Conservation (phyloP, 116 monocot species). For the Cymodocea nodosa region DNA sequence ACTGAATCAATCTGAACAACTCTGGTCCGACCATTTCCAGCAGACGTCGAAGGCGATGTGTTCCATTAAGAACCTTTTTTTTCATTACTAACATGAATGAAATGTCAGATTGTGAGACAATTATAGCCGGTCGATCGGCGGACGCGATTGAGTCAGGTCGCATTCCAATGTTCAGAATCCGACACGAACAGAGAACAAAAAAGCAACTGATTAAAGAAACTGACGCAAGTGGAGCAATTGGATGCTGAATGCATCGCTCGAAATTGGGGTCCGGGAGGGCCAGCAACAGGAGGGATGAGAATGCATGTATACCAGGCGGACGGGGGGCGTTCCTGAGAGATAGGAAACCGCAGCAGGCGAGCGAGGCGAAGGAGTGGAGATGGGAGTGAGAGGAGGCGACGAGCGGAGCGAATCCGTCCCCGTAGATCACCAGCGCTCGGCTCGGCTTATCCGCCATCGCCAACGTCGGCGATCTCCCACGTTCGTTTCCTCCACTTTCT, state of each 20-base stretch:
- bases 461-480: background rate
- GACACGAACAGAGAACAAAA: no score
- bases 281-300: background rate
- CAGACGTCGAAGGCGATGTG: no score
- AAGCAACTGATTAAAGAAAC: no score
- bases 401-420: constrained; percentile 50
- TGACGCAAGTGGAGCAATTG: no score
- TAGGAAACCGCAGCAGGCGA: constrained; percentile 71
- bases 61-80: no score
- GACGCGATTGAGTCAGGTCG: no score
- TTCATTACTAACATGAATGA: no score
- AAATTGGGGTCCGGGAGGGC: background rate
- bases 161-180: no score
- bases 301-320: constrained; percentile 1
- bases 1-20: no score
- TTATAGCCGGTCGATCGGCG: no score
- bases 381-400: constrained; percentile 33
- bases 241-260: background rate
- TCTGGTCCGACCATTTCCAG: no score
- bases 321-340: constrained; percentile 39
- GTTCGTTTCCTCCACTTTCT: background rate
- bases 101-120: no score
- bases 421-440: constrained; percentile 69
- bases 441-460: constrained; percentile 96
- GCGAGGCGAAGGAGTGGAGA: constrained; percentile 73